phyloP scores from a whole-genome alignment of 2,329 filamentous ascomycete species.

The Mollisia scopiformis region DNA sequence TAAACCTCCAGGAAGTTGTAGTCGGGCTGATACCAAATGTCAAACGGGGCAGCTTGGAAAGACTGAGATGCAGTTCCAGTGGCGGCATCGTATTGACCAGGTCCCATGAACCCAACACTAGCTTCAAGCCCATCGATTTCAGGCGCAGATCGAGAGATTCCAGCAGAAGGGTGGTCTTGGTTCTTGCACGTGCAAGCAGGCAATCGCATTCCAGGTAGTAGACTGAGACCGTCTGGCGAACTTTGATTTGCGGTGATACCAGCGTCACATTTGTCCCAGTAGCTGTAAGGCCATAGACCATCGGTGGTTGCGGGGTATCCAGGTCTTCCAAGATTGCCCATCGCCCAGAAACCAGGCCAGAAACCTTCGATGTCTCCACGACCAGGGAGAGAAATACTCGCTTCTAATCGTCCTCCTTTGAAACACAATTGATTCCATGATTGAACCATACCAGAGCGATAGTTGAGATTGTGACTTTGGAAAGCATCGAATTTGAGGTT shows the following conservation, averaged over 20 bases:
- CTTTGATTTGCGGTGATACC: slow-evolving; percentile 76
- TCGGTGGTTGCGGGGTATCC: slow-evolving; percentile 72
- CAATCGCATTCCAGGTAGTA: slow-evolving; percentile 69
- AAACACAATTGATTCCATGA: slow-evolving; percentile 77
- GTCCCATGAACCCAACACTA: slow-evolving; percentile 45
- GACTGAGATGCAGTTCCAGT: slow-evolving; percentile 68
- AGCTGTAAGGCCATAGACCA: slow-evolving; percentile 76
- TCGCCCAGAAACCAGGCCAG: slow-evolving; percentile 78
- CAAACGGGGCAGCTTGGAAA: slow-evolving; percentile 70
- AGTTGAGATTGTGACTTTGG: slow-evolving; percentile 66
- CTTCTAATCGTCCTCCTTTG: slow-evolving; percentile 71
- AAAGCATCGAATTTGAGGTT: slow-evolving; percentile 68
- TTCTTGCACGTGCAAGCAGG: slow-evolving; percentile 68
- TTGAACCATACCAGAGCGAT: slow-evolving; percentile 74
- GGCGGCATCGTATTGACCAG: slow-evolving; percentile 49
- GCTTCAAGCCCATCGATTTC: slow-evolving; percentile 76
- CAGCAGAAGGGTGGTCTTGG: slow-evolving; percentile 67
- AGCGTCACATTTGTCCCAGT: slow-evolving; percentile 67
- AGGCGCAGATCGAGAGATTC: slow-evolving; percentile 66
- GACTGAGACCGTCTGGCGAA: slow-evolving; percentile 66
- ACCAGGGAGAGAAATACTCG: slow-evolving; percentile 71
- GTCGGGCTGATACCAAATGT: slow-evolving; percentile 70
- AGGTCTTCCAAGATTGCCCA: slow-evolving; percentile 73
- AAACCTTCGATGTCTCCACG: slow-evolving; percentile 68
- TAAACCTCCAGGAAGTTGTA: slow-evolving; percentile 69